Evolutionary conservation across 169 alveolate genomes (phyloP), one percentile per base, ranked within the genome.

Genomic region (Plasmodium relictum): DNA sequence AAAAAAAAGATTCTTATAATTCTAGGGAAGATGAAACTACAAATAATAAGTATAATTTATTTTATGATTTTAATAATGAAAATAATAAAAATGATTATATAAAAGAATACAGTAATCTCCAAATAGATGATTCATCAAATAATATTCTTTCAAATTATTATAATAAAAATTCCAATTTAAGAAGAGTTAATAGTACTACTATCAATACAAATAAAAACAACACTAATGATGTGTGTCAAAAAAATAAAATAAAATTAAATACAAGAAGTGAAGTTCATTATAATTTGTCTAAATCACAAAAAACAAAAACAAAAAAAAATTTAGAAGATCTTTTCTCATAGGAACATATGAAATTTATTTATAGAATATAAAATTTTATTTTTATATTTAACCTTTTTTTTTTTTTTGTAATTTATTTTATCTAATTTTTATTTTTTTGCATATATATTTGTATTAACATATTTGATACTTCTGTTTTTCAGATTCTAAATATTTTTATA

Each of bases 281-380:
- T 41, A 80, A 68, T 45, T 56, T 83, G 8, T 45, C 37, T 10
- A 66, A 80, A 71, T 61, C 59, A 41, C 90, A 80, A 68, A 80
- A 80, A 68, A 74, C 61, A 24, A 62, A 44, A 63, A 16, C 74
- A 16, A 80, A 80, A 69, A 80, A 80, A 52, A 80, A 80, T 42
- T 69, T 80, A 12, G 90, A 80, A 80, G 90, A 80, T 54, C 73
- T 80, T n/a, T 80, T 80, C 52, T 74, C 90, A 42, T 80, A 68
- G 63, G 16, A 54, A 48, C 3, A 54, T 50, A 54, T 12, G 22
- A n/a, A 12, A 54, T 6, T 54, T 54, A 54, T 54, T 9, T 54
- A 10, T 54, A 16, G 31, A 48, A 48, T 10, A 52, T 52, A 9
- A 52, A n/a, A 52, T 52, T 16, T 52, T 31, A 31, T 31, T 31